A percentile compares a stretch with the other conserved stretches of the same genome.
Conservation (phyloP, 768 basidiomycete species). For the Suillus cothurnatus region DNA sequence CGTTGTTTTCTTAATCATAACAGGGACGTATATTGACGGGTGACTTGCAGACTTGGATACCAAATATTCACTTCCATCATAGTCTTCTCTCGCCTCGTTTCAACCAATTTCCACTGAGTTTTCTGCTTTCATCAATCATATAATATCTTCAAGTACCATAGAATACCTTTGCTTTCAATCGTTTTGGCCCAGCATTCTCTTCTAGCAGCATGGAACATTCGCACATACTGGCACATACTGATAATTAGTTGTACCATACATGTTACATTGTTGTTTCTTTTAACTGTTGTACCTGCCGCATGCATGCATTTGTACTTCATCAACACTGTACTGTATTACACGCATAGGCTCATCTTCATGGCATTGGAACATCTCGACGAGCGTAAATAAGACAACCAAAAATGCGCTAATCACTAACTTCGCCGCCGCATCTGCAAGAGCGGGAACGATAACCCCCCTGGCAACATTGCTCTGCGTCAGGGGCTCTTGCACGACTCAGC, state of each 20-base stretch:
- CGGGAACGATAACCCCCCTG: neutral
- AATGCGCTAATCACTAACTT: neutral
- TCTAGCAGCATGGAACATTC: neutral
- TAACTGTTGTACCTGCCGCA: neutral
- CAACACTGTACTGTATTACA: constrained; percentile 1
- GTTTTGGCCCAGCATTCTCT: neutral
- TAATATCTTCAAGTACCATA: constrained; percentile 5
- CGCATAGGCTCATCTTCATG: neutral
- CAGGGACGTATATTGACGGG: neutral
- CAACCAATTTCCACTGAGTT: neutral
- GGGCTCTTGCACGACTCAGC: constrained; percentile 9
- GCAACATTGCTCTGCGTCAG: neutral
- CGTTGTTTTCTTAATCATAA: neutral
- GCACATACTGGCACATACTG: constrained; percentile 2
- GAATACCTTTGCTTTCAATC: neutral
- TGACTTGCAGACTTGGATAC: neutral
- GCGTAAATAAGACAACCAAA: neutral
- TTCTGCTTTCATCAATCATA: neutral
- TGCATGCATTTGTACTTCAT: neutral
- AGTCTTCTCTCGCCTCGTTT: neutral
- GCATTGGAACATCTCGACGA: neutral
- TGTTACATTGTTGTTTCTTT: neutral
- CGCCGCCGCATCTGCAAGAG: neutral
- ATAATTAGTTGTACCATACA: neutral
- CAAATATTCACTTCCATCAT: neutral